Evolutionary conservation across 345 rosid genomes (phyloP).

Genomic region (Microthlaspi erraticum): DNA sequence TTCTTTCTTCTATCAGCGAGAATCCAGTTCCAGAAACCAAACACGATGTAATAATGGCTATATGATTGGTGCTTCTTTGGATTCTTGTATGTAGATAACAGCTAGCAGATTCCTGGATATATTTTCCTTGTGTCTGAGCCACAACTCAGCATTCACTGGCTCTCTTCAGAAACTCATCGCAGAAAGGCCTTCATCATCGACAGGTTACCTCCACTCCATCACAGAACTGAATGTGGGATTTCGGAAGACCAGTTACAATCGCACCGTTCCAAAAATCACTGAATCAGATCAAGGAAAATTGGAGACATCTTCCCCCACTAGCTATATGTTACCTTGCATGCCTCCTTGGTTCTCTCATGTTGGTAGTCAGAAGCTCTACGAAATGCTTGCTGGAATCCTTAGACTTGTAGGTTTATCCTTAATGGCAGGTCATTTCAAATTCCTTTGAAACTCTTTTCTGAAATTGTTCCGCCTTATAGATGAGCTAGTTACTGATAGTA

Average conservation of each 20-base stretch:
- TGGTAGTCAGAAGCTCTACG: slow-evolving; percentile 73
- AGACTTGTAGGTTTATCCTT: slow-evolving; percentile 89
- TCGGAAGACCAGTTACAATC: slow-evolving; percentile 40
- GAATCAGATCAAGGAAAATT: slow-evolving; percentile 49
- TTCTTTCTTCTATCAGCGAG: slow-evolving; percentile 27
- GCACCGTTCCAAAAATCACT: slow-evolving; percentile 38
- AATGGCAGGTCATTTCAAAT: slow-evolving; percentile 68
- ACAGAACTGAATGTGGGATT: slow-evolving; percentile 68
- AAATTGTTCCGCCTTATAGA: slow-evolving; percentile 20
- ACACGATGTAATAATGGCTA: slow-evolving; percentile 13
- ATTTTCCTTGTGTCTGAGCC: slow-evolving; percentile 76
- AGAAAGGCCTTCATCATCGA: slow-evolving; percentile 62
- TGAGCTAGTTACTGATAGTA: slow-evolving; percentile 38
- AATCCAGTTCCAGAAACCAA: slow-evolving; percentile 5
- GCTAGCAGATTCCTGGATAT: slow-evolving; percentile 86
- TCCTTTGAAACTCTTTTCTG: slow-evolving; percentile 41
- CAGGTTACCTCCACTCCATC: slow-evolving; percentile 78
- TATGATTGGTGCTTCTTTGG: slow-evolving; percentile 24
- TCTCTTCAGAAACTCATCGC: slow-evolving; percentile 74
- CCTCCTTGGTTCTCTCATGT: slow-evolving; percentile 89
- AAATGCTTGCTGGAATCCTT: slow-evolving; percentile 78
- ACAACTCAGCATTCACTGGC: slow-evolving; percentile 67
- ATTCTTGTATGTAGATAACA: slow-evolving; percentile 57
- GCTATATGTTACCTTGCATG: slow-evolving; percentile 65
- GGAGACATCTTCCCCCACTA: slow-evolving; percentile 41